phyloP scores from a whole-genome alignment of 305 asterid species.

The Coffea humblotiana region DNA sequence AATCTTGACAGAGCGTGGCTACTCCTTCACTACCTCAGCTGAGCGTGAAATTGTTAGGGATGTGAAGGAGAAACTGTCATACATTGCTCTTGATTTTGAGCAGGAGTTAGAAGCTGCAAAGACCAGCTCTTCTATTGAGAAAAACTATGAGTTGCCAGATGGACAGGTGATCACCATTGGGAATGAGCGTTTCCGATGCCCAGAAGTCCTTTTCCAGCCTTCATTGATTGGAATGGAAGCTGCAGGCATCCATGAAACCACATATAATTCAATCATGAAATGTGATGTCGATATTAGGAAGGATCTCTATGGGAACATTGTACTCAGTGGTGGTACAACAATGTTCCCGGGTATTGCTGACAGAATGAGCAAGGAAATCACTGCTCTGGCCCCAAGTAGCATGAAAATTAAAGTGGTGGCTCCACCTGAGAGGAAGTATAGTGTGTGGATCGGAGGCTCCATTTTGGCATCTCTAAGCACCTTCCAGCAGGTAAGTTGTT shows the following conservation, averaged over 20 bases:
- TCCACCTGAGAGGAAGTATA: slow-evolving; percentile 44
- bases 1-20: slow-evolving; percentile 45
- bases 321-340: slow-evolving; percentile 43
- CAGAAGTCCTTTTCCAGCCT: slow-evolving; percentile 47
- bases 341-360: slow-evolving; percentile 39
- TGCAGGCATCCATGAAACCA: slow-evolving; percentile 45
- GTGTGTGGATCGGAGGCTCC: slow-evolving; percentile 50
- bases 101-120: slow-evolving; percentile 38
- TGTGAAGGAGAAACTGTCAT: slow-evolving; percentile 39
- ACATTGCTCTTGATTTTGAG: slow-evolving; percentile 40
- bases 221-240: slow-evolving; percentile 30
- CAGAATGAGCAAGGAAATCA: slow-evolving; percentile 40
- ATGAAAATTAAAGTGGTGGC: slow-evolving; percentile 44
- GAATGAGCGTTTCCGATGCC: slow-evolving; percentile 46
- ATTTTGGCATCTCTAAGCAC: slow-evolving; percentile 44
- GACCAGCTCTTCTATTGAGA: slow-evolving; percentile 39
- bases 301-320: slow-evolving; percentile 71
- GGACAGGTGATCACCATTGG: slow-evolving; percentile 49
- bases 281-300: slow-evolving; percentile 77
- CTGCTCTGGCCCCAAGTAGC: slow-evolving; percentile 45
- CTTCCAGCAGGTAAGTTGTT: slow-evolving; percentile 27
- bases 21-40: slow-evolving; percentile 36
- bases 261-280: slow-evolving; percentile 75
- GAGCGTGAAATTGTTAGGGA: slow-evolving; percentile 42
- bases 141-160: slow-evolving; percentile 41